Evolutionary conservation across 768 basidiomycete species (phyloP), one percentile per base, ranked within the genome.

Genomic region (Tylopilus vinaceipallidus): DNA sequence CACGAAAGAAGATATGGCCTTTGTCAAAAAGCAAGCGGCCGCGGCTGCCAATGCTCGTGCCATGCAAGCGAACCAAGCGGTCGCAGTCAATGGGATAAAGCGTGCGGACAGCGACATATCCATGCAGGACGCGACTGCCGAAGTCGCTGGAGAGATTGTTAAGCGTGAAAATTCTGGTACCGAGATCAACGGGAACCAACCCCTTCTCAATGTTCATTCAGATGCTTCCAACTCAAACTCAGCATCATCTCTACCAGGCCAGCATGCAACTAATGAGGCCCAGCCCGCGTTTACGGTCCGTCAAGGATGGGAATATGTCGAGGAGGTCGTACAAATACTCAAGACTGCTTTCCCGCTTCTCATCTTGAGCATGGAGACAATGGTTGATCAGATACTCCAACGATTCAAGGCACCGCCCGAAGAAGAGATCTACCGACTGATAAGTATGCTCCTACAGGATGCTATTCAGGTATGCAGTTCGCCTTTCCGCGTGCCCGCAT

Each of bases 341-440:
- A 98, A 99, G 73, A 97, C 95, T 0, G 86, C 91, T 0, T 97
- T 95, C 76, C 97, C 97, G 0, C 78, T 99, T 7, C 79, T 99
- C 30, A 91, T 95, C 26, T 75, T 98, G 19, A 97, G 93, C 49
- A 77, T 99, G 77, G 97, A 99, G 72, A 95, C 92, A 14, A 88
- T 98, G 79, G 88, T 95, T 4, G 97, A 99, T 57, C 94, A 98
- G 69, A 88, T 99, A 55, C 78, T 83, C 19, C 80, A 84, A 50
- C 82, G 93, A 44, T 95, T 98, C 73, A 95, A 97, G 66, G 82
- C 88, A 2, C 77, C 81, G 1, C 79, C 83, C 2, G 97, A 99
- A 51, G 97, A 99, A 69, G 95, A 98, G 56, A 84, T 94, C 7
- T 98, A 98, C 70, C 82, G 97, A 16, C 82, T 91, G 59, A 82